Evolutionary conservation across 2,329 filamentous ascomycete species (phyloP).

Genomic region (Claviceps sp.): DNA sequence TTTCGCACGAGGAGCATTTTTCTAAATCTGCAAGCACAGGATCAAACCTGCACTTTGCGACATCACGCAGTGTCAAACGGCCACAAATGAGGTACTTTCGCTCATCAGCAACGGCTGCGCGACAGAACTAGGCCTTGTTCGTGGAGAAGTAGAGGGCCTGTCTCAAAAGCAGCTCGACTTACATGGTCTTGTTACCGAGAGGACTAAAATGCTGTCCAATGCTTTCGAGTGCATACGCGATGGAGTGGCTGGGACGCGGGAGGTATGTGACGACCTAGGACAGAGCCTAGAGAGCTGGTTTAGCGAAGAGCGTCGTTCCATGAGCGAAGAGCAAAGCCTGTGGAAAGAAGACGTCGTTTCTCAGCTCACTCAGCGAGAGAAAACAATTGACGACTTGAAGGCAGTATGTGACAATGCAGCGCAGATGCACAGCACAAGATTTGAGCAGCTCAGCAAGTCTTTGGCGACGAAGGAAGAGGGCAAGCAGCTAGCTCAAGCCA

Average conservation of each 20-base stretch:
- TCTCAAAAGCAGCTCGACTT: slow-evolving; percentile 5
- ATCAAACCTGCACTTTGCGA: slow-evolving; percentile 2
- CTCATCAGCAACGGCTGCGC: slow-evolving; percentile 3
- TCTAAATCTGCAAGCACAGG: not conserved
- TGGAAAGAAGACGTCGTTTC: slow-evolving; percentile 1
- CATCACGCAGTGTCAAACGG: slow-evolving; percentile 2
- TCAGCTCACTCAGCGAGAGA: not conserved
- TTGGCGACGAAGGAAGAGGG: slow-evolving; percentile 4
- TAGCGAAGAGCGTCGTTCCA: not conserved
- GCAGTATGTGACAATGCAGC: not conserved
- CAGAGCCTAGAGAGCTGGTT: slow-evolving; percentile 1
- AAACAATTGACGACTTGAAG: slow-evolving; percentile 2
- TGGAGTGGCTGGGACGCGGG: not conserved
- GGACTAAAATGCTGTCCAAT: not conserved
- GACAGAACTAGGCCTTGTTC: slow-evolving; percentile 1
- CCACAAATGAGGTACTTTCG: slow-evolving; percentile 2
- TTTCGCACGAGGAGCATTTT: not conserved
- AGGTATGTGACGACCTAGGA: not conserved
- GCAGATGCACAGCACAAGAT: not conserved
- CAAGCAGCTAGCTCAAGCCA: slow-evolving; percentile 8
- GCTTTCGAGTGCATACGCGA: not conserved
- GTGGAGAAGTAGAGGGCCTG: slow-evolving; percentile 2
- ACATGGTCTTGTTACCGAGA: slow-evolving; percentile 4
- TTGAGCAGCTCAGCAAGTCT: slow-evolving; percentile 2
- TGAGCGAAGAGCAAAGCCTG: slow-evolving; percentile 1